Conservation (phyloP, 2,329 filamentous ascomycete species). For the Alternaria postmessia region DNA sequence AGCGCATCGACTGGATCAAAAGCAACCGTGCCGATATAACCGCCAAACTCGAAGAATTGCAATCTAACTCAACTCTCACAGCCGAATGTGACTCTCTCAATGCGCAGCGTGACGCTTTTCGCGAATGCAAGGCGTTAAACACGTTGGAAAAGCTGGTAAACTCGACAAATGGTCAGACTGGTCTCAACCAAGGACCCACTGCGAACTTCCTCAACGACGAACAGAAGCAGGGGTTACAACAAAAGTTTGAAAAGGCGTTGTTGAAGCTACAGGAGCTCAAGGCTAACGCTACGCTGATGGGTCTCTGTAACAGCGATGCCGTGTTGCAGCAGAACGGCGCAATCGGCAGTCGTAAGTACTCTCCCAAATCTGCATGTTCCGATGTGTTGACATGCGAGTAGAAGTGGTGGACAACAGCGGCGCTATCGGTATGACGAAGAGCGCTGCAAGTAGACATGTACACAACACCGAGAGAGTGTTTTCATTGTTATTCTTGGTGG, state of each 20-base stretch:
- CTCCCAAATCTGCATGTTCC: neutral
- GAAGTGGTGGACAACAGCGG: constrained; percentile 20
- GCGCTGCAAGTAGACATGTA: neutral
- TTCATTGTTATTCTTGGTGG: neutral
- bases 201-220: constrained; percentile 32
- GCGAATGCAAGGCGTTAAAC: constrained; percentile 32
- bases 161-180: constrained; percentile 35
- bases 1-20: constrained; percentile 18
- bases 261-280: constrained; percentile 34
- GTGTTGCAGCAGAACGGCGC: constrained; percentile 11
- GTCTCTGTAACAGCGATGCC: constrained; percentile 21
- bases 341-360: constrained; percentile 12
- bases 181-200: constrained; percentile 20
- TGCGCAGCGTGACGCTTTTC: constrained; percentile 29
- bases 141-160: constrained; percentile 27
- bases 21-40: constrained; percentile 30
- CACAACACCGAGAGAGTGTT: neutral
- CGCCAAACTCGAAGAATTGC: constrained; percentile 30
- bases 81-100: constrained; percentile 32
- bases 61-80: constrained; percentile 35
- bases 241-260: constrained; percentile 36
- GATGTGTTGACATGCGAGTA: constrained; percentile 8
- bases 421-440: constrained; percentile 15
- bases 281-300: constrained; percentile 37
- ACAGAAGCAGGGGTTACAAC: constrained; percentile 30